Base-by-base conservation (phyloP, 2,329 filamentous ascomycete species). In the Cercospora zeina region DNA sequence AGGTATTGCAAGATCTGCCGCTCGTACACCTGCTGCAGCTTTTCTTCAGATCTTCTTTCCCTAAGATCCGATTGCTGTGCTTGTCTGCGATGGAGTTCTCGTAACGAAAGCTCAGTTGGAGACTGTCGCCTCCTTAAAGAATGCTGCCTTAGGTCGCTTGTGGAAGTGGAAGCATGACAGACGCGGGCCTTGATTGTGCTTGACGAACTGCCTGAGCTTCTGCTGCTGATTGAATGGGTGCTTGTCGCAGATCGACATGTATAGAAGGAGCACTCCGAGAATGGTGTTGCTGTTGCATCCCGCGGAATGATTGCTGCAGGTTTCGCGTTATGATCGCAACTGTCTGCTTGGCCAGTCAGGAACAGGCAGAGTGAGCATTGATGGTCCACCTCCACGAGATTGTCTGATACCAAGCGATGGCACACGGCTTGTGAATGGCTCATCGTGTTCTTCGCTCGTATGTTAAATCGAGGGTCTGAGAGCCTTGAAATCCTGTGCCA, bases 1-100 rank as follows among this genome's bases (percentile, higher is more conserved):
- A 74, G 62, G 55, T 74, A 74, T 2, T 69, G 66, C n/a, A 70
- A 39, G 10, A 72, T 73, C 59, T 73, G 72, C 19, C 64, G 59
- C 61, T 75, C 73, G 51, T 75, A 75, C 16, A 72, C 58, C 8
- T 58, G 62, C 42, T 71, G 68, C 31, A 75, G 61, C 39, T 63
- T 60, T 57, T 70, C 71, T 27, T 74, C 73, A 2, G 72, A 74
- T 24, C 71, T 60, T 55, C 67, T 65, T 9, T 69, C 61, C 1
- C 65, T 64, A 0, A 70, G 36, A 13, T 57, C 54, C 13, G 57
- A 42, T 13, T 62, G 54, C 14, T 31, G 39, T 30, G 57, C 59
- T 33, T 71, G 69, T 50, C 63, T 42, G 24, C 56, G 57, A n/a
- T 71, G 60, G 19, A 74, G 63, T 11, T 74, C 71, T 31, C 73